Evolutionary conservation across 2,329 filamentous ascomycete genomes (phyloP).

Genomic region (Trichophyton equinum): DNA sequence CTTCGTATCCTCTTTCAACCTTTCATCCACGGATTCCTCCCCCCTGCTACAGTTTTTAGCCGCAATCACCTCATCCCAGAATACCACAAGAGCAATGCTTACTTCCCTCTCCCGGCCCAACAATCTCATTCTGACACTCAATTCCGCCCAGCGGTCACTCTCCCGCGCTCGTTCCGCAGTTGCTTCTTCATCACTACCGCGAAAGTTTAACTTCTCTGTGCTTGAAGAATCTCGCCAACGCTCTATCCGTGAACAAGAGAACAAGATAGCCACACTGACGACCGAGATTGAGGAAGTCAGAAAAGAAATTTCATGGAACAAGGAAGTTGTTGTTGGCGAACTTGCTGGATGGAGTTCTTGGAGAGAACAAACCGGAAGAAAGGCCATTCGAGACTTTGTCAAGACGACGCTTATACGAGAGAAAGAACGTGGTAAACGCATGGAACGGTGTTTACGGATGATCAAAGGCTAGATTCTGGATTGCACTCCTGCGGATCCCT

Average conservation of each 20-base stretch:
- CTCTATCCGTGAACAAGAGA: conserved; percentile 71
- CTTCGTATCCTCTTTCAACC: conserved; percentile 52
- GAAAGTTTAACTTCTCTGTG: conserved; percentile 37
- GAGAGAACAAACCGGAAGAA: conserved; percentile 63
- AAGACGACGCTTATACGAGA: conserved; percentile 69
- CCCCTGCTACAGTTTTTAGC: conserved; percentile 63
- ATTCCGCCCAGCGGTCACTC: conserved; percentile 59
- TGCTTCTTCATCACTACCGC: conserved; percentile 43
- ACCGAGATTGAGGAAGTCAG: conserved; percentile 62
- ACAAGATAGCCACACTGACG: conserved; percentile 58
- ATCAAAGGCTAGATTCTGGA: conserved; percentile 25
- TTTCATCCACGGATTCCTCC: conserved; percentile 54
- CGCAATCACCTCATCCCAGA: conserved; percentile 65
- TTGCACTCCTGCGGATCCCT: neutral
- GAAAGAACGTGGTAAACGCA: conserved; percentile 62
- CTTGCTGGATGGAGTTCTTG: conserved; percentile 89
- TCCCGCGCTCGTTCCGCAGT: conserved; percentile 67
- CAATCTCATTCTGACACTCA: conserved; percentile 63
- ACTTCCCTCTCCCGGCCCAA: conserved; percentile 66
- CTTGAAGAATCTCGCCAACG: conserved; percentile 78
- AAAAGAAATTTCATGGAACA: conserved; percentile 76
- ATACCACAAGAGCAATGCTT: conserved; percentile 71
- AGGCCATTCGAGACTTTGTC: conserved; percentile 64
- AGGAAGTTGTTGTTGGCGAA: conserved; percentile 84
- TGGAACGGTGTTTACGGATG: conserved; percentile 64